These are phyloP conservation scores for Cutaneotrichosporon sp. DNA, from an alignment of 1,284 basidiomycete species.

Conservation along the genomic window DNA sequence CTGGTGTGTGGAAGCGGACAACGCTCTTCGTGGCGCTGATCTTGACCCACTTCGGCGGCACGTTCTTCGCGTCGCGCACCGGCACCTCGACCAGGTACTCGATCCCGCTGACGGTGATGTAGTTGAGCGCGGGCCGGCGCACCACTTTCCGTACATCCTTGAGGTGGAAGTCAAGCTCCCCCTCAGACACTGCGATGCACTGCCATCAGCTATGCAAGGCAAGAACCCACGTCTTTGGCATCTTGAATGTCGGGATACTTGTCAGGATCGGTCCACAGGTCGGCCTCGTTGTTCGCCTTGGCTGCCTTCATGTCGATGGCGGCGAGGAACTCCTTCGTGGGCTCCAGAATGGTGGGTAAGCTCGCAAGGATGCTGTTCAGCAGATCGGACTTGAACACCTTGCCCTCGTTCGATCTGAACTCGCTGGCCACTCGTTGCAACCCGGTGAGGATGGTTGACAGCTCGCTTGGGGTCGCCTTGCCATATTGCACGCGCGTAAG, in stretches of 20 bases:
- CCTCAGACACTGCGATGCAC: slow-evolving; percentile 58
- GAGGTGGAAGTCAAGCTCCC: slow-evolving; percentile 75
- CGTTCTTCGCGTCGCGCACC: slow-evolving; percentile 67
- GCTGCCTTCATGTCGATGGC: slow-evolving; percentile 68
- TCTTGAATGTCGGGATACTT: slow-evolving; percentile 69
- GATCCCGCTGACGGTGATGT: slow-evolving; percentile 65
- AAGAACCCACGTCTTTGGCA: slow-evolving; percentile 54
- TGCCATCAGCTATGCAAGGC: slow-evolving; percentile 14
- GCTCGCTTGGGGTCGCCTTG: slow-evolving; percentile 82
- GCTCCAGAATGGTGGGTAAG: slow-evolving; percentile 66
- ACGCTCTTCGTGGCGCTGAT: slow-evolving; percentile 77
- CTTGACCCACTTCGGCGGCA: slow-evolving; percentile 78
- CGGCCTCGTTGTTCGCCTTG: slow-evolving; percentile 66
- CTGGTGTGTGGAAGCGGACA: slow-evolving; percentile 80
- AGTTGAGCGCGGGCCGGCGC: slow-evolving; percentile 74
- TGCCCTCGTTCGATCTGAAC: slow-evolving; percentile 61
- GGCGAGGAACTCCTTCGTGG: slow-evolving; percentile 62
- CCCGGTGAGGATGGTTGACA: slow-evolving; percentile 72
- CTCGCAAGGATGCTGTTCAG: slow-evolving; percentile 71
- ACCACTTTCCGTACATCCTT: slow-evolving; percentile 70
- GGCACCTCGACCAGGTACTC: slow-evolving; percentile 82
- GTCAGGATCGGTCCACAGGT: slow-evolving; percentile 72
- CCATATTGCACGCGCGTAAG: slow-evolving; percentile 87
- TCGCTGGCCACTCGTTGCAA: slow-evolving; percentile 72
- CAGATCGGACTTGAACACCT: slow-evolving; percentile 65